phyloP scores from a whole-genome alignment of 225 moss, liverwort and hornwort genomes.

The Physcomitrellopsis africana region DNA sequence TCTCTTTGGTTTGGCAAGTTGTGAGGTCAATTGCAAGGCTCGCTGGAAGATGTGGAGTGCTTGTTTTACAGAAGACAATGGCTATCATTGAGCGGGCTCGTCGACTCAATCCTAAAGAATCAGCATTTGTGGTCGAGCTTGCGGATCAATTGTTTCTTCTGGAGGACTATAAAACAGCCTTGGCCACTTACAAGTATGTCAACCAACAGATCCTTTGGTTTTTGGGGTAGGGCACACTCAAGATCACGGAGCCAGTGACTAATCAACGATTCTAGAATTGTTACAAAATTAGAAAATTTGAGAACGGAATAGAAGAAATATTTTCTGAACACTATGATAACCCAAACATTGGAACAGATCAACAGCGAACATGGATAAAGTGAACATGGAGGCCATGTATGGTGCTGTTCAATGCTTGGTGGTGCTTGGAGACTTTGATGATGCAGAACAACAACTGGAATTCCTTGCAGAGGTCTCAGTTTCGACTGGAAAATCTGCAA shows the following conservation, averaged over 20 bases:
- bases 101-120: conserved; percentile 48
- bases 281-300: not conserved
- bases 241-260: not conserved
- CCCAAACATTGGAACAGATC: conserved; percentile 42
- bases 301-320: not conserved
- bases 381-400: conserved; percentile 78
- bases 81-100: conserved; percentile 63
- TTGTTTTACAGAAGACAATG: conserved; percentile 63
- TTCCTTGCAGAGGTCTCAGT: conserved; percentile 73
- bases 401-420: conserved; percentile 77
- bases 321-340: not conserved
- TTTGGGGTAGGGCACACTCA: not conserved
- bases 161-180: conserved; percentile 66
- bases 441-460: conserved; percentile 79
- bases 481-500: conserved; percentile 65
- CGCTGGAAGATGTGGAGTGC: conserved; percentile 57
- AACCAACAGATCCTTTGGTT: conserved; percentile 14
- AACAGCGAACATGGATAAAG: conserved; percentile 58
- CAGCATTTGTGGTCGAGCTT: conserved; percentile 62
- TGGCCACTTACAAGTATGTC: conserved; percentile 68
- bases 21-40: conserved; percentile 65
- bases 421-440: conserved; percentile 68
- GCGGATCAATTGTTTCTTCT: conserved; percentile 75
- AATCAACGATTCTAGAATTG: conserved; percentile 21
- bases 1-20: conserved; percentile 49